Conservation (phyloP, 116 monocot genomes). For the Phalaenopsis hybrid region DNA sequence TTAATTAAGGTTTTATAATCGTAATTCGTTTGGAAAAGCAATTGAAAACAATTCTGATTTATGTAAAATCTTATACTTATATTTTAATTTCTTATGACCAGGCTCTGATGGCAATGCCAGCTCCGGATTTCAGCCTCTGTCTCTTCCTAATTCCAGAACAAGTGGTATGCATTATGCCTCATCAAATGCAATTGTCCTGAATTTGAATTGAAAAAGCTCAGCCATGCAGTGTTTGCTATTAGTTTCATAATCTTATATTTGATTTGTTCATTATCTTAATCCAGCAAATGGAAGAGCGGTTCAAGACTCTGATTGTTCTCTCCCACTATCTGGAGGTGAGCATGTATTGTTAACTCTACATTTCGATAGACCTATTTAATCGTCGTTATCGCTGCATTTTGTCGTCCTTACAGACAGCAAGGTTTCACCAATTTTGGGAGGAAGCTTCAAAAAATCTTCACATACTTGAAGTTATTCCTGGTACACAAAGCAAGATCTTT, state of each 20-base stretch:
- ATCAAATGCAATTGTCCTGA: not conserved
- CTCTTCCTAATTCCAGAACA: constrained; percentile 92
- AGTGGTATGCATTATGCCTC: constrained; percentile 60
- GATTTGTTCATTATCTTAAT: not conserved
- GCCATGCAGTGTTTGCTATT: not conserved
- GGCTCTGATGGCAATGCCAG: constrained; percentile 99
- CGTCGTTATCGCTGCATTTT: not conserved
- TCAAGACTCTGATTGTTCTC: constrained; percentile 94
- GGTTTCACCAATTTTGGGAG: constrained; percentile 55
- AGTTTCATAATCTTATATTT: not conserved
- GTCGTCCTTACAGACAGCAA: constrained; percentile 53
- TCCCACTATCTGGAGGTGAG: constrained; percentile 95
- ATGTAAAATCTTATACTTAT: not conserved
- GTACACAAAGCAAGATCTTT: constrained; percentile 18
- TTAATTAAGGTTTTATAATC: constrained; percentile 68
- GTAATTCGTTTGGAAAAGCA: not conserved
- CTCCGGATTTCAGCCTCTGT: constrained; percentile 88
- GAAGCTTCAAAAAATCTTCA: constrained; percentile 43
- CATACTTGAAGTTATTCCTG: constrained; percentile 86
- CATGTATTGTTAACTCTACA: not conserved
- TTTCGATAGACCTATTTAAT: not conserved
- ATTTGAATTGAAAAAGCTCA: not conserved
- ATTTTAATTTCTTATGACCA: constrained; percentile 19
- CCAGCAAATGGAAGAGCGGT: constrained; percentile 98
- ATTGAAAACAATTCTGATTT: not conserved